Evolutionary conservation across 2,329 filamentous ascomycete genomes (phyloP).

Genomic region (Arthroderma sp.): DNA sequence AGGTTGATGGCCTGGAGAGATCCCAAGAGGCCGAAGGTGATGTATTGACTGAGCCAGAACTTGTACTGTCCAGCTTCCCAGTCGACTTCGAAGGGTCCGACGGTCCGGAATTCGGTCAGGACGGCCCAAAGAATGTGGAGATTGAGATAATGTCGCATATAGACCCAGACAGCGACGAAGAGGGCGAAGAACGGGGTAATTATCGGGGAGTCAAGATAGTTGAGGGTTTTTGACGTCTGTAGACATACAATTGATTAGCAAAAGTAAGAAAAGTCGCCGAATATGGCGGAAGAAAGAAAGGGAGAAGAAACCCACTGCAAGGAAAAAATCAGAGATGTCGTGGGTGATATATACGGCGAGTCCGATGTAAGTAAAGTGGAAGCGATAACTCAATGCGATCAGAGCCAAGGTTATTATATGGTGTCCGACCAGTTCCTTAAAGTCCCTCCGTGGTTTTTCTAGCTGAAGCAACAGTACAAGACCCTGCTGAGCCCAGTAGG

Average conservation of each 20-base stretch:
- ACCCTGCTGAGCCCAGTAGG: slow-evolving; percentile 91
- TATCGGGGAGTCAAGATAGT: slow-evolving; percentile 71
- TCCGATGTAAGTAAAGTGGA: slow-evolving; percentile 94
- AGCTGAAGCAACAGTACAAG: slow-evolving; percentile 76
- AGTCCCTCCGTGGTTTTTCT: slow-evolving; percentile 91
- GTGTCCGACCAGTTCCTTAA: slow-evolving; percentile 82
- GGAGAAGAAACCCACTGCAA: slow-evolving; percentile 54
- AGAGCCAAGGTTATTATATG: slow-evolving; percentile 79
- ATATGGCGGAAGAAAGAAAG: slow-evolving; percentile 11
- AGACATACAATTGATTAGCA: background rate
- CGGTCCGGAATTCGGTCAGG: slow-evolving; percentile 36
- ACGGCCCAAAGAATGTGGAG: slow-evolving; percentile 37
- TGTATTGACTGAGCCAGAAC: slow-evolving; percentile 38
- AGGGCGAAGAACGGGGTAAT: slow-evolving; percentile 73
- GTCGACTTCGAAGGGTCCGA: slow-evolving; percentile 37
- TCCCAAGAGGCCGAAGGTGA: slow-evolving; percentile 35
- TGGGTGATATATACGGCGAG: slow-evolving; percentile 88
- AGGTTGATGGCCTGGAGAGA: slow-evolving; percentile 37
- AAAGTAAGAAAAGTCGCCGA: background rate
- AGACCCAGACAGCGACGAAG: slow-evolving; percentile 77
- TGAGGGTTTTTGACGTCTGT: slow-evolving; percentile 78
- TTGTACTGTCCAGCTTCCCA: slow-evolving; percentile 41
- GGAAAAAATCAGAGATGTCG: slow-evolving; percentile 90
- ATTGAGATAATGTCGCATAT: slow-evolving; percentile 64
- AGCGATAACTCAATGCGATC: slow-evolving; percentile 79